Conservation (phyloP, 2,329 filamentous ascomycete genomes). For the Aspergillus versicolor region DNA sequence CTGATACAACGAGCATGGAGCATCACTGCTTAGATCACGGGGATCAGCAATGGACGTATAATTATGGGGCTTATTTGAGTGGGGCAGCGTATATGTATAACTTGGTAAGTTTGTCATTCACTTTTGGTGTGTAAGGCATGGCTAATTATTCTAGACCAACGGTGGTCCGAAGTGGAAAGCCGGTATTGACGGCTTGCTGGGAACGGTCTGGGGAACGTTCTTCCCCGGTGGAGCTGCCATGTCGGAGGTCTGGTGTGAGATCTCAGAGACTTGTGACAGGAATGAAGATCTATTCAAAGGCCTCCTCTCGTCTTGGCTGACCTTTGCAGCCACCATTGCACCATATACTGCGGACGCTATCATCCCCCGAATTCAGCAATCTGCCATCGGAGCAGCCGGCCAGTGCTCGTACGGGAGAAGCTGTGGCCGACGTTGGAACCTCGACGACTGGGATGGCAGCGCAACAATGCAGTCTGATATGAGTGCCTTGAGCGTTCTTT, state of each 20-base stretch:
- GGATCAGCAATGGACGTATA: constrained; percentile 59
- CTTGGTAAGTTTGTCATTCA: constrained; percentile 33
- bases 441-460: constrained; percentile 35
- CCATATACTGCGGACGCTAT: constrained; percentile 58
- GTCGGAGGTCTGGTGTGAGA: constrained; percentile 68
- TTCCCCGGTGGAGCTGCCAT: constrained; percentile 59
- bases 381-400: constrained; percentile 60
- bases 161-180: constrained; percentile 55
- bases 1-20: constrained; percentile 53
- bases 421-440: constrained; percentile 50
- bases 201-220: constrained; percentile 50
- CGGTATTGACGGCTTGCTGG: constrained; percentile 57
- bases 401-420: constrained; percentile 62
- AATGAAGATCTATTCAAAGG: constrained; percentile 76
- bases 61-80: constrained; percentile 56
- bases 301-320: constrained; percentile 67
- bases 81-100: constrained; percentile 61
- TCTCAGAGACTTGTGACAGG: constrained; percentile 60
- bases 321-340: constrained; percentile 60
- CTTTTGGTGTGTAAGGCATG: constrained; percentile 6
- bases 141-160: constrained; percentile 35
- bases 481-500: constrained; percentile 39
- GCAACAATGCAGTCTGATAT: constrained; percentile 43
- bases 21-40: constrained; percentile 53
- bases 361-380: constrained; percentile 58